These are phyloP conservation scores for Areca catechu DNA, from an alignment of 176 grass and related monocot species.

Conservation along the genomic window DNA sequence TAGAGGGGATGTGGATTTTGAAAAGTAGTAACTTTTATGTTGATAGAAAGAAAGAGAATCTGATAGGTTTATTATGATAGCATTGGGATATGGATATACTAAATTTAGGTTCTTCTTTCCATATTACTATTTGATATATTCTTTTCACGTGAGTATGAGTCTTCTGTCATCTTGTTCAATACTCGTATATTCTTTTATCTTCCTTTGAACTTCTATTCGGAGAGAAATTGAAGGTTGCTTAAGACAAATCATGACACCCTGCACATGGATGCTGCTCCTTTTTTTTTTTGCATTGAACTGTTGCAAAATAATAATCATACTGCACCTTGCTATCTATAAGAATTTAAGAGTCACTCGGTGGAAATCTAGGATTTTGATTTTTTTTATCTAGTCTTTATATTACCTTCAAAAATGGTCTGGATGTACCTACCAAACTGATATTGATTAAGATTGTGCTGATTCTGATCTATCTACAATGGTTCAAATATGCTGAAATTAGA, in stretches of 20 bases:
- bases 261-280: not conserved
- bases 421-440: too few species aligned
- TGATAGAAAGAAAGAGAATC: not conserved
- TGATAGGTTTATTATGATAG: not conserved
- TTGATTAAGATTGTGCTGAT: too few species aligned
- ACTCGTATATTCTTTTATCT: too few species aligned
- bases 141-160: too few species aligned
- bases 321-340: not conserved
- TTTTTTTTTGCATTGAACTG: not conserved
- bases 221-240: not conserved
- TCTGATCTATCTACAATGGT: too few species aligned
- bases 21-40: too few species aligned
- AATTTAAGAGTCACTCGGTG: not conserved
- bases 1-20: too few species aligned
- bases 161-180: too few species aligned
- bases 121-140: not conserved
- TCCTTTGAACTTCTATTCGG: not conserved
- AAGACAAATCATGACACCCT: not conserved
- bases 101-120: not conserved
- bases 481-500: too few species aligned
- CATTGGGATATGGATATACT: not conserved
- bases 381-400: not conserved
- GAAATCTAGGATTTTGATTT: not conserved
- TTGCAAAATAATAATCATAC: not conserved
- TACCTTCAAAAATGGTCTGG: too few species aligned